Evolutionary conservation across 768 basidiomycete genomes (phyloP), one percentile per base, ranked within the genome.

Genomic region (Russula emetica): DNA sequence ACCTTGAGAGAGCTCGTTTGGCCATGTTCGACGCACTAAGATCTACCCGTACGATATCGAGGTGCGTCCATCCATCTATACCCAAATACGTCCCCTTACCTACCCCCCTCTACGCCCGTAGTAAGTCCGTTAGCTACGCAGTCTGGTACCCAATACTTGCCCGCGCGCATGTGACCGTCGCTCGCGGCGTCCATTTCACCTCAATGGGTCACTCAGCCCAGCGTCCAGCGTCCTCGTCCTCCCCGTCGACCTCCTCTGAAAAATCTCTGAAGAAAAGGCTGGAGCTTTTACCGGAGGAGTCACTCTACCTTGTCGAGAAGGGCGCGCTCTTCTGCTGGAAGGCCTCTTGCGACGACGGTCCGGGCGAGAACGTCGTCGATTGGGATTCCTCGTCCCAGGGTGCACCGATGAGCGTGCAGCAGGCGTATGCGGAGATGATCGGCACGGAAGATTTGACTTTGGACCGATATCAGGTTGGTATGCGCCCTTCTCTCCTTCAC

Each of bases 251-350:
- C 2, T 73, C 73, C n/a, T 63, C 70, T 28, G 68, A 74, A 47
- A 87, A 83, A 70, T 61, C 76, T 1, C 80, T 24, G 45, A 47
- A 82, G 16, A 92, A 87, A 73, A 77, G 86, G 30, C 76, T 92
- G 20, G 94, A 98, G 71, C 79, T 99, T 0, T 80, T 99, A 2
- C 97, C 97, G 0, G 97, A 99, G 76, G 97, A 99, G 76, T 85
- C 92, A 0, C 80, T 99, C 20, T 98, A 98, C 77, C 83, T 98
- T 36, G 81, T 96, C 51, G 97, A 98, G 75, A 79, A 95, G 49
- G 96, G 97, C 0, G 82, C 88, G 2, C 76, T 98, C 66, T 89
- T 91, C 66, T 94, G 94, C 70, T 94, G 88, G 83, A 88, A 85
- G 70, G 78, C 83, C 0, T 71, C 70, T 14, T 73, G 76, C 32